Evolutionary conservation across 148 eudicot genomes (phyloP).

Genomic region (Chenopodium album): DNA sequence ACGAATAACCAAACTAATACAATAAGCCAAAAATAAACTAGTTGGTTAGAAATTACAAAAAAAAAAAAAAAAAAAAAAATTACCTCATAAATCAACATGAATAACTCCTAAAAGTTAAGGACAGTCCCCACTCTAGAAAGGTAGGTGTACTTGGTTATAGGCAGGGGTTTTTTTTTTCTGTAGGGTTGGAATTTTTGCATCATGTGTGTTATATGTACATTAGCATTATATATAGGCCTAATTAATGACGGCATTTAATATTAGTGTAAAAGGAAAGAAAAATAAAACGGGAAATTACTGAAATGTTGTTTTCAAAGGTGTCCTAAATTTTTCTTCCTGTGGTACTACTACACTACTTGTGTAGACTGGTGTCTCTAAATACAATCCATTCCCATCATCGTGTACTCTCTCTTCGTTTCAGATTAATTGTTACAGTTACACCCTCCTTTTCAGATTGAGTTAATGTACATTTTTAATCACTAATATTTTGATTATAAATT

Average conservation of each 20-base stretch:
- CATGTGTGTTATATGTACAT: neutral
- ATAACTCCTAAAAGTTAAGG: neutral
- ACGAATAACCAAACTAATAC: neutral
- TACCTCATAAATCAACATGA: too few species aligned
- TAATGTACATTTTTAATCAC: too few species aligned
- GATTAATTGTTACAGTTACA: too few species aligned
- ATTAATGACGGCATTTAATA: conserved; percentile 12
- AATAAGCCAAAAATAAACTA: neutral
- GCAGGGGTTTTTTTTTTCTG: neutral
- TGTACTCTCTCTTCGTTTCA: too few species aligned
- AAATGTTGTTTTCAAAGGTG: conserved; percentile 2
- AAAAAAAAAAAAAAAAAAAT: too few species aligned
- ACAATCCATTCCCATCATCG: neutral
- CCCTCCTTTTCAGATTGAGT: too few species aligned
- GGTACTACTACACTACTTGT: neutral
- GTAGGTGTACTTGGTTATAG: neutral
- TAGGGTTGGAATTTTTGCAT: conserved; percentile 1
- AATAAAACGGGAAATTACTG: neutral
- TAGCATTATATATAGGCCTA: neutral
- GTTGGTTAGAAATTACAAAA: neutral
- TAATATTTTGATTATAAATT: too few species aligned
- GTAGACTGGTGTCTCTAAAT: neutral
- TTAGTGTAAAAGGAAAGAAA: neutral
- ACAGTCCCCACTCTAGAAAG: conserved; percentile 7
- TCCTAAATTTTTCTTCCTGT: neutral